Evolutionary conservation across 2,329 filamentous ascomycete genomes (phyloP).

Genomic region (Cladophialophora yegresii): DNA sequence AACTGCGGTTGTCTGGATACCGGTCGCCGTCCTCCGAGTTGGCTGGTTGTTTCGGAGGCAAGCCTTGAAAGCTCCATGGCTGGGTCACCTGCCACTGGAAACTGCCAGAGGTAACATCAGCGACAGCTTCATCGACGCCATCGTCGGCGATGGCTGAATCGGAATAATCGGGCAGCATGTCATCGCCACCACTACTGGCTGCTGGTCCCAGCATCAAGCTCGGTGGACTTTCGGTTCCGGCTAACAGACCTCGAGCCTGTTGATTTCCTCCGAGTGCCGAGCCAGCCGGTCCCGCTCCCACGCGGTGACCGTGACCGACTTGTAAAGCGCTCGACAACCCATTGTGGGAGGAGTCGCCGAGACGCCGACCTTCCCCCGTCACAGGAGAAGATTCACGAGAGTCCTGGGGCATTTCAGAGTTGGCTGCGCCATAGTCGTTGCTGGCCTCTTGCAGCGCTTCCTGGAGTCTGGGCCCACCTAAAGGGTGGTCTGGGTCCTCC

Average conservation of each 20-base stretch:
- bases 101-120: neutral
- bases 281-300: slow-evolving; percentile 64
- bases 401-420: slow-evolving; percentile 47
- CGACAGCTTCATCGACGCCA: slow-evolving; percentile 22
- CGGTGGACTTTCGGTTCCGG: slow-evolving; percentile 35
- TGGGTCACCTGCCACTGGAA: slow-evolving; percentile 8
- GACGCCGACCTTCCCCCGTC: slow-evolving; percentile 82
- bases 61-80: slow-evolving; percentile 19
- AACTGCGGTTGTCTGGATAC: slow-evolving; percentile 28
- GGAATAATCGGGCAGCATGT: slow-evolving; percentile 39
- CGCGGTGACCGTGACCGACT: slow-evolving; percentile 74
- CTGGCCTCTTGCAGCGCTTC: slow-evolving; percentile 64
- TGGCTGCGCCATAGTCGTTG: slow-evolving; percentile 55
- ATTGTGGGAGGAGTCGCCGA: slow-evolving; percentile 84
- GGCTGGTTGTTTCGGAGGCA: slow-evolving; percentile 11
- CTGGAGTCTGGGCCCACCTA: slow-evolving; percentile 76
- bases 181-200: slow-evolving; percentile 18
- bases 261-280: slow-evolving; percentile 47
- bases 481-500: slow-evolving; percentile 61
- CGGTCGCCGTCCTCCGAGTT: slow-evolving; percentile 31
- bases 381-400: slow-evolving; percentile 52
- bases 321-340: slow-evolving; percentile 82
- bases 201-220: slow-evolving; percentile 23
- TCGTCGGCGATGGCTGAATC: slow-evolving; percentile 18
- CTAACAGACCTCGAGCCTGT: slow-evolving; percentile 39